phyloP scores from a whole-genome alignment of 164 flowering plant genomes.

The Euptelea pleiosperma region DNA sequence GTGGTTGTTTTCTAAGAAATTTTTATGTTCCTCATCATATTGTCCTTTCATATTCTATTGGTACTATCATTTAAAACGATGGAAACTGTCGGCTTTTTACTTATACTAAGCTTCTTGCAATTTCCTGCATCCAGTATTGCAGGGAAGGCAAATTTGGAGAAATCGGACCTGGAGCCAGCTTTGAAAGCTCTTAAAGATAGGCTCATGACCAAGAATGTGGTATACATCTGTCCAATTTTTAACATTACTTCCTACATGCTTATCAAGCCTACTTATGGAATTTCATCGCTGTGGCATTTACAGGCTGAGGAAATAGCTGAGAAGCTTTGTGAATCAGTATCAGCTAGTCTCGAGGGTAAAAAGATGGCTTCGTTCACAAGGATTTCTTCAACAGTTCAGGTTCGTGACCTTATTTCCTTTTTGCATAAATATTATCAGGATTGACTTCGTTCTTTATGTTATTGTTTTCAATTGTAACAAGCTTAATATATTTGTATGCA shows the following conservation, averaged over 20 bases:
- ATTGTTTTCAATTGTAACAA: background rate
- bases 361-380: slow-evolving; percentile 85
- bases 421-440: slow-evolving; percentile 2
- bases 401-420: slow-evolving; percentile 15
- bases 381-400: slow-evolving; percentile 91
- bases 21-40: too few species aligned
- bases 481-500: background rate
- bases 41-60: background rate
- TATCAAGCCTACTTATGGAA: slow-evolving; percentile 5
- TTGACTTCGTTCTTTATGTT: background rate
- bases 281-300: background rate
- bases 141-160: slow-evolving; percentile 88
- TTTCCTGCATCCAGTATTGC: slow-evolving; percentile 62
- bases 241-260: background rate
- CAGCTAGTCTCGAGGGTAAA: slow-evolving; percentile 91
- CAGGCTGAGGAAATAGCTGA: slow-evolving; percentile 98
- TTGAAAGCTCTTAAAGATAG: slow-evolving; percentile 92
- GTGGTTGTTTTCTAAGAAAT: background rate
- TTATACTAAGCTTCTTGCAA: slow-evolving; percentile 6
- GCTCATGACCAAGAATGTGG: slow-evolving; percentile 99
- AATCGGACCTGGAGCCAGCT: slow-evolving; percentile 89
- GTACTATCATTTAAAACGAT: background rate
- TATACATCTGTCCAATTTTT: slow-evolving; percentile 33
- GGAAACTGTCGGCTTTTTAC: background rate
- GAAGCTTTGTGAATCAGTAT: slow-evolving; percentile 95